A percentile compares a stretch with the other conserved stretches of the same genome.
Conservation (phyloP, 257 asterid species). For the Datura wrightii region DNA sequence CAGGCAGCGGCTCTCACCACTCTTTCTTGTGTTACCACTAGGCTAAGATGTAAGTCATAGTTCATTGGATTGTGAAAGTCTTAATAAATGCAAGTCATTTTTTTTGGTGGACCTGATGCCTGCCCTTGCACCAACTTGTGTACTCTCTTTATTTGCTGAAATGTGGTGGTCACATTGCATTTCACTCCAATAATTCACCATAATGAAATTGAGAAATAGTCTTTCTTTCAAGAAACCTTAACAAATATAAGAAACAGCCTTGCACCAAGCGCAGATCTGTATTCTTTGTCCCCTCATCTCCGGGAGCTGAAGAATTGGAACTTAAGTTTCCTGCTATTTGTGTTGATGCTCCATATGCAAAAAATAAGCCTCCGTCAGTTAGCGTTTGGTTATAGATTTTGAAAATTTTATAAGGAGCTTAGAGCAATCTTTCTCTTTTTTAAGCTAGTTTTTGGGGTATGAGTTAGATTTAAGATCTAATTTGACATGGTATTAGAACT, state of each 20-base stretch:
- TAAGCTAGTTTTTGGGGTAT: no score
- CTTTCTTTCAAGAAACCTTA: background rate
- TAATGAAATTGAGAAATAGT: background rate
- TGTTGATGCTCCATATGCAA: no score
- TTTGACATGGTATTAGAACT: no score
- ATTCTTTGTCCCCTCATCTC: no score
- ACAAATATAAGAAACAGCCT: background rate
- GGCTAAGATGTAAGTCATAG: constrained; percentile 33
- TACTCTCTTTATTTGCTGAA: constrained; percentile 21
- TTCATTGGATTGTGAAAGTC: constrained; percentile 6
- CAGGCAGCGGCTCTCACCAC: constrained; percentile 41
- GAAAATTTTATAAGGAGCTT: no score
- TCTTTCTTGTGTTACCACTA: constrained; percentile 22
- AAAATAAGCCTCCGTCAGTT: no score
- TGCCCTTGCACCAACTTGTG: background rate
- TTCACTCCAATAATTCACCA: background rate
- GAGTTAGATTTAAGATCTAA: no score
- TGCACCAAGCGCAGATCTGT: background rate
- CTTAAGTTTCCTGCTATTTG: background rate
- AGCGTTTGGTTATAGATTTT: no score
- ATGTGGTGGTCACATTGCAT: constrained; percentile 12
- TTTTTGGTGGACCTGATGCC: background rate
- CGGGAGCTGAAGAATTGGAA: no score
- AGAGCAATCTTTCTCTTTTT: no score
- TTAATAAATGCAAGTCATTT: constrained; percentile 37